These are phyloP conservation scores for Ogataea chonburiensis DNA, from an alignment of 805 yeast species.

Conservation along the genomic window DNA sequence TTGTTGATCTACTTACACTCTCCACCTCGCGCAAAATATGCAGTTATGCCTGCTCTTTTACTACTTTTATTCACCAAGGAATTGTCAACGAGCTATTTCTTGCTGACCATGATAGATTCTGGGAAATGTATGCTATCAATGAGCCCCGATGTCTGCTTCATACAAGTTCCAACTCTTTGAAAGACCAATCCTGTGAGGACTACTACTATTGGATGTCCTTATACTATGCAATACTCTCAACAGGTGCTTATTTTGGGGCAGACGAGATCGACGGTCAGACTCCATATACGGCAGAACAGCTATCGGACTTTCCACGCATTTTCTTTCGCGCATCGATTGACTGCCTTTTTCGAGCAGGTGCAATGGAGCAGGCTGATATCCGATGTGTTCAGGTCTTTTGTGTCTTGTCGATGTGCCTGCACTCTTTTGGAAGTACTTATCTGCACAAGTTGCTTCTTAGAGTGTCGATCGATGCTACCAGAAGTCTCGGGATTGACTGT, in stretches of 20 bases:
- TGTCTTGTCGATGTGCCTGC: conserved; percentile 26
- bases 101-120: conserved; percentile 25
- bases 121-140: conserved; percentile 14
- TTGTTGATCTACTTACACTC: conserved; percentile 14
- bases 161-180: conserved; percentile 12
- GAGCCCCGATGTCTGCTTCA: conserved; percentile 15
- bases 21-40: conserved; percentile 21
- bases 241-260: conserved; percentile 25
- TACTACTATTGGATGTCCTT: conserved; percentile 30
- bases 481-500: conserved; percentile 16
- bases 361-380: conserved; percentile 26
- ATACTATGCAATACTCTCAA: conserved; percentile 23
- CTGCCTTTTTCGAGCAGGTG: conserved; percentile 23
- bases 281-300: conserved; percentile 15
- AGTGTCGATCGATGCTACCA: conserved; percentile 23
- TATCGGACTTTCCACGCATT: conserved; percentile 18
- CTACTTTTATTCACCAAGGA: conserved; percentile 28
- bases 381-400: conserved; percentile 26
- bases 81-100: conserved; percentile 23
- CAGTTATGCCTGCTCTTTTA: conserved; percentile 23
- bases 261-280: conserved; percentile 14
- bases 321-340: conserved; percentile 26
- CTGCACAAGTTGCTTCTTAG: conserved; percentile 22
- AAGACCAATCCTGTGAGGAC: conserved; percentile 16
- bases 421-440: conserved; percentile 26